These are phyloP conservation scores for Podila epicladia DNA, from an alignment of 192 early-diverging fungal species.

Conservation along the genomic window DNA sequence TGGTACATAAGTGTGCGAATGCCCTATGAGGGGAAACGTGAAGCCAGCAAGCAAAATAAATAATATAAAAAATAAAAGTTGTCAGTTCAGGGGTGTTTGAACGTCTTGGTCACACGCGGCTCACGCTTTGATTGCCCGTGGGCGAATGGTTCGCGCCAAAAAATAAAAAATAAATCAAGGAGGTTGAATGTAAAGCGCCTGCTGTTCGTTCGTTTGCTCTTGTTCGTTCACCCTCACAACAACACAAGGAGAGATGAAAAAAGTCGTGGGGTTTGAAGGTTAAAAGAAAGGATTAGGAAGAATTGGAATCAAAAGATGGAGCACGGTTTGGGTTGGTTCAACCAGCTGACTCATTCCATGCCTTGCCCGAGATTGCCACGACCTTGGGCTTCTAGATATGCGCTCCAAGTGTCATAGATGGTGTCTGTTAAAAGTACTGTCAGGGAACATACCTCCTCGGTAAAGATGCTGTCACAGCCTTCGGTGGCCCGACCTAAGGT, in stretches of 20 bases:
- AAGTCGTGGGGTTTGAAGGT: too few species aligned
- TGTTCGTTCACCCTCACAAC: too few species aligned
- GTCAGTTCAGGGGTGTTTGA: background rate
- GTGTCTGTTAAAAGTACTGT: conserved; percentile 35
- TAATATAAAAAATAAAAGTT: background rate
- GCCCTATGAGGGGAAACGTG: conserved; percentile 24
- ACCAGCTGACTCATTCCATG: too few species aligned
- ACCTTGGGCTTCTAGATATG: too few species aligned
- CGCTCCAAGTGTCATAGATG: too few species aligned
- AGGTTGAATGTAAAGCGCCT: background rate
- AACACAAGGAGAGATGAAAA: too few species aligned
- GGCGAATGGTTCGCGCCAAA: background rate
- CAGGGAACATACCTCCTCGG: conserved; percentile 54
- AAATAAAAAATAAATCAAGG: background rate
- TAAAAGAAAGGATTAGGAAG: too few species aligned
- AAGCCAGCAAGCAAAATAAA: background rate
- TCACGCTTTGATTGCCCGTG: background rate
- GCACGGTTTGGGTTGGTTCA: too few species aligned
- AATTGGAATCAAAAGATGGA: too few species aligned
- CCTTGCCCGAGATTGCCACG: too few species aligned
- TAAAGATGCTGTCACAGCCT: conserved; percentile 67
- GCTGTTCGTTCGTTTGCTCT: background rate
- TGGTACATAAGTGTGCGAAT: conserved; percentile 45
- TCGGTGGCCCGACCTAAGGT: conserved; percentile 64
- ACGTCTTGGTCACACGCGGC: background rate